A percentile compares a stretch with the other conserved stretches of the same genome.
phyloP scores from a whole-genome alignment of 495 filamentous ascomycete species.

The Hyaloscypha finlandica region DNA sequence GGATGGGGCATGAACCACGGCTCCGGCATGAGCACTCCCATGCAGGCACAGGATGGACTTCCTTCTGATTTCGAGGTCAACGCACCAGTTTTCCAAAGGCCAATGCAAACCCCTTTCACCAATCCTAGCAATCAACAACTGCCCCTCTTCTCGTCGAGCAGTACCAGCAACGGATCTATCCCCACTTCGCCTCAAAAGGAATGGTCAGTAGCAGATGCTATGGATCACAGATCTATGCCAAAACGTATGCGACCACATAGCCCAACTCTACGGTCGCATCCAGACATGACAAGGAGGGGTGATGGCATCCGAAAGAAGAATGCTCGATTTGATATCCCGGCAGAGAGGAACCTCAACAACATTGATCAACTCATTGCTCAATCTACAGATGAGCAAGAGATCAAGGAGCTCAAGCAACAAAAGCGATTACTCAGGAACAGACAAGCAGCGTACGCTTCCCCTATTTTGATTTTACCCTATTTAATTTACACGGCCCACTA shows the following conservation, averaged over 20 bases:
- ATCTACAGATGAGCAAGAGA: constrained; percentile 87
- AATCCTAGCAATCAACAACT: constrained; percentile 44
- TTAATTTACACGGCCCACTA: constrained; percentile 32
- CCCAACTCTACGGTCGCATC: constrained; percentile 75
- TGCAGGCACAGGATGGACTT: constrained; percentile 64
- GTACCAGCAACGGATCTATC: constrained; percentile 44
- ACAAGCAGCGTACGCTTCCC: constrained; percentile 80
- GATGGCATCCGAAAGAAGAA: constrained; percentile 99
- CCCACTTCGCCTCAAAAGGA: constrained; percentile 58
- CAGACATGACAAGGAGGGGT: constrained; percentile 70
- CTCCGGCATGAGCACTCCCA: constrained; percentile 35
- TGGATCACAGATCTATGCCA: constrained; percentile 62
- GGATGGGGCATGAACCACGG: constrained; percentile 52
- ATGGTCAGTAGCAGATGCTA: constrained; percentile 51
- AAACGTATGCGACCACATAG: constrained; percentile 72
- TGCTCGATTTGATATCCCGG: constrained; percentile 95
- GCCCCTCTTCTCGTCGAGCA: constrained; percentile 52
- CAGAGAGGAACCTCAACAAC: constrained; percentile 88
- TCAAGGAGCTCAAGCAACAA: constrained; percentile 98
- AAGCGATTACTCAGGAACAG: constrained; percentile 93
- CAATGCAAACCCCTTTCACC: constrained; percentile 53
- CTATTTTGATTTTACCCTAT: constrained; percentile 23
- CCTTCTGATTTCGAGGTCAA: constrained; percentile 61
- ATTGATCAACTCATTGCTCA: constrained; percentile 91
- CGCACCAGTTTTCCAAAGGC: constrained; percentile 45